These are phyloP conservation scores for Pachysolen tannophilus DNA, from an alignment of 805 yeast species.

Conservation along the genomic window DNA sequence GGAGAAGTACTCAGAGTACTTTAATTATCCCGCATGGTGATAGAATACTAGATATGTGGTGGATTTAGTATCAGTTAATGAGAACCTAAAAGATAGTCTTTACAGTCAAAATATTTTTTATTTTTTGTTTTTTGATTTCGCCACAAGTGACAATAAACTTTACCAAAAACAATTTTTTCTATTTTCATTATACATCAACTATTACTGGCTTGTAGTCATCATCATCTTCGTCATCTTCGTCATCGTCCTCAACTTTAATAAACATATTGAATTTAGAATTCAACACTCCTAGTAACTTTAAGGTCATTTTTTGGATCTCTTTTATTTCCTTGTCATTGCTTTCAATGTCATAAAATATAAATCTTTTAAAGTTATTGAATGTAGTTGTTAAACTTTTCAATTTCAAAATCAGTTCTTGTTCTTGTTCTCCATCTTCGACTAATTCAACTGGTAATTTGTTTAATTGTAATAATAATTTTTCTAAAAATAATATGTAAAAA, in stretches of 20 bases:
- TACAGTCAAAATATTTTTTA: no score
- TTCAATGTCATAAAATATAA: constrained; percentile 4
- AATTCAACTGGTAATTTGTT: constrained; percentile 6
- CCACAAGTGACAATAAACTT: no score
- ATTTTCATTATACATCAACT: not conserved
- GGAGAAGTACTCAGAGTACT: no score
- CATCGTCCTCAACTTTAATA: not conserved
- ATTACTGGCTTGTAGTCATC: not conserved
- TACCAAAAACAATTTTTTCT: no score
- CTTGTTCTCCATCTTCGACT: constrained; percentile 4
- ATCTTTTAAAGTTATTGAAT: constrained; percentile 4
- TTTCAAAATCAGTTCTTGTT: constrained; percentile 4
- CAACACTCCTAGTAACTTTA: not conserved
- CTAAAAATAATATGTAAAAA: constrained; percentile 25
- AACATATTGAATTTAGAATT: not conserved
- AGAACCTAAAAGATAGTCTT: no score
- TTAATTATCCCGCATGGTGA: no score
- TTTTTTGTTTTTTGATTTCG: no score
- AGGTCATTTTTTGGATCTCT: not conserved
- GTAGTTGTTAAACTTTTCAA: constrained; percentile 1
- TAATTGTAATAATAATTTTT: constrained; percentile 28
- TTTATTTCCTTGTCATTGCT: not conserved
- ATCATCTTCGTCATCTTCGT: not conserved
- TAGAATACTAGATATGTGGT: no score
- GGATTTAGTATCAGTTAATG: no score